Base-by-base conservation (phyloP, 2,329 filamentous ascomycete genomes). In the Ophidiomyces ophidiicola region DNA sequence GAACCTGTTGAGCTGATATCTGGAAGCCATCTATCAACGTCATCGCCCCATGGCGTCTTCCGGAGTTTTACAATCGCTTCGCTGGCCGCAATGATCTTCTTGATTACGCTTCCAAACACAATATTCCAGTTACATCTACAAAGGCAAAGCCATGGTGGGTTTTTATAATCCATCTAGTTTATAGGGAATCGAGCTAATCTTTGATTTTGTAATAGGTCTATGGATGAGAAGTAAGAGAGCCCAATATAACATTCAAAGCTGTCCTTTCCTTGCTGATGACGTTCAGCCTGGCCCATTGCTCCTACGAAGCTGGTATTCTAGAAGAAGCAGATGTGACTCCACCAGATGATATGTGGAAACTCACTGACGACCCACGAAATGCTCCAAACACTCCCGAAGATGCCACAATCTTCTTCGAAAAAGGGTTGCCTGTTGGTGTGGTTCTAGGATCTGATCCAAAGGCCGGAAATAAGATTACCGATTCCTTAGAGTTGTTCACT, bases 281-380 rank as follows among this genome's bases (percentile, higher is more conserved):
- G 3, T 2, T 5, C 49, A 64, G 62, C 53, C 49, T 83, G 51
- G 80, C 78, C 41, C 82, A 88, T 52, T 65, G 62, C 58, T 61
- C 55, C 45, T 92, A 90, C 61, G 84, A 92, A 68, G 78, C 78
- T 36, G 82, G 82, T 55, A 78, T 61, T 36, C 48, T 63, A 36
- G 61, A 65, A 50, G 61, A 76, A 50, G 72, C 74, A 43, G 50
- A 62, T 55, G 66, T 71, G 51, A 76, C 78, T 43, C 74, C 82
- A 25, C 81, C 82, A 40, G 68, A 72, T 50, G 80, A 87, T 58
- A 82, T 88, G 76, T 88, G 83, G 83, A 87, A 76, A 53, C 68
- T 79, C 52, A 72, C 70, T n/a, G 54, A 51, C 42, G 55, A 57
- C 29, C 56, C 56, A 8, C 42, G 42, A 12, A 47, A 45, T 8